Percentiles rank a stretch among this genome's conserved stretches.
Conservation (phyloP, 768 basidiomycete genomes). For the Macrolepiota dolichaula region DNA sequence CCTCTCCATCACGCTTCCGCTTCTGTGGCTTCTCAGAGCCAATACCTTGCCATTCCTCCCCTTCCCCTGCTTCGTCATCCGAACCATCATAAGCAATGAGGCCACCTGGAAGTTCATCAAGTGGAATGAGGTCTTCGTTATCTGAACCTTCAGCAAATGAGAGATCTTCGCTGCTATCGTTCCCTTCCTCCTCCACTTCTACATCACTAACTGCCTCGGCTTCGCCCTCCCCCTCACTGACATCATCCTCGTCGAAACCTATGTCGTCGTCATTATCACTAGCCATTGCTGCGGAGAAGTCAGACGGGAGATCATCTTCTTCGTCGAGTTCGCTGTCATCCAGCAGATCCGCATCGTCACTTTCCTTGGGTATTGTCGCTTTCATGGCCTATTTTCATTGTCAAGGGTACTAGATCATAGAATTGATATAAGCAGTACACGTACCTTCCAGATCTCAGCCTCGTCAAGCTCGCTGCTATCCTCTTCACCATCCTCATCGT, state of each 20-base stretch:
- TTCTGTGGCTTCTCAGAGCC: slow-evolving; percentile 32
- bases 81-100: slow-evolving; percentile 62
- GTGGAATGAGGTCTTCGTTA: slow-evolving; percentile 63
- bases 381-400: slow-evolving; percentile 70
- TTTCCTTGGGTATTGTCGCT: slow-evolving; percentile 70
- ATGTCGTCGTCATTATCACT: slow-evolving; percentile 20
- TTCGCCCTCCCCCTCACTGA: slow-evolving; percentile 17
- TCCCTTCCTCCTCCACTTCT: slow-evolving; percentile 29
- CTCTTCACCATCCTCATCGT: slow-evolving; percentile 34
- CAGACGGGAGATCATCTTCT: slow-evolving; percentile 24
- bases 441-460: slow-evolving; percentile 85
- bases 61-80: slow-evolving; percentile 40
- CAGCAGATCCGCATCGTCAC: slow-evolving; percentile 42
- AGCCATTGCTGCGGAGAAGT: slow-evolving; percentile 13
- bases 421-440: background rate
- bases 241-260: slow-evolving; percentile 22
- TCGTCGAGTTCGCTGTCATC: slow-evolving; percentile 35
- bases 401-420: background rate
- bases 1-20: slow-evolving; percentile 20
- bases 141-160: slow-evolving; percentile 66
- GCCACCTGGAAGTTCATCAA: slow-evolving; percentile 54
- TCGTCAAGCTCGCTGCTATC: slow-evolving; percentile 28
- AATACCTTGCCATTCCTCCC: slow-evolving; percentile 55
- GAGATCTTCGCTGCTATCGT: slow-evolving; percentile 35
- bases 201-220: slow-evolving; percentile 24